Base-by-base conservation (phyloP, 345 rosid species). In the Arabis alpina region DNA sequence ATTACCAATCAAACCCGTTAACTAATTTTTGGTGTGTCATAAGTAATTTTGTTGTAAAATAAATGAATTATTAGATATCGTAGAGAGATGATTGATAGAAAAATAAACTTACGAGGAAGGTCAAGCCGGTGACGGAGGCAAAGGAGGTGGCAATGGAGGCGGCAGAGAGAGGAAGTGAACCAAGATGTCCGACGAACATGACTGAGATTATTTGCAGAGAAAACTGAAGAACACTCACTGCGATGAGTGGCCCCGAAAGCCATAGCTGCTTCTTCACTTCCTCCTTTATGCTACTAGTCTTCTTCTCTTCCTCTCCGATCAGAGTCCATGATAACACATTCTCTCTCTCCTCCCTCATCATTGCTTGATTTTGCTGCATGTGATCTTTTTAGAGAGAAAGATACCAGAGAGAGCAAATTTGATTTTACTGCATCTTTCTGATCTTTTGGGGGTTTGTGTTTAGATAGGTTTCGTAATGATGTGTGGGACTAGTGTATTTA, bases 111-210 rank as follows among this genome's bases (percentile, higher is more conserved):
- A 83, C 85, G 51, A 83, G 58, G 55, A 85, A 76, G 68, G 70
- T 70, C 65, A 85, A 81, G 44, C 86, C 80, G 7, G 87, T 77
- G 43, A 83, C 83, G 10, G 78, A 77, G 62, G 83, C 80, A 15
- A 82, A 83, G 51, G 83, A 77, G 25, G 85, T 81, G 30, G 89
- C 83, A 48, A 83, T 49, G n/a, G 81, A 69, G 50, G 85, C 84
- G 39, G 85, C 79, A 4, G 85, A 73, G 13, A 85, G 87, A 11
- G 82, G 42, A 24, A 87, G 45, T 71, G 88, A 80, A 8, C 96
- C 90, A 14, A 85, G 85, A 74, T 88, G 95, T 23, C 95, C 87
- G 4, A 84, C 81, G 62, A 79, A 79, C 87, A 84, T 84, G 13
- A 83, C 79, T 4, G 78, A 77, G 34, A 73, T 77, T 3, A 73